Base-by-base conservation (phyloP, 345 rosid genomes). In the Eucalyptus erythrocorys region DNA sequence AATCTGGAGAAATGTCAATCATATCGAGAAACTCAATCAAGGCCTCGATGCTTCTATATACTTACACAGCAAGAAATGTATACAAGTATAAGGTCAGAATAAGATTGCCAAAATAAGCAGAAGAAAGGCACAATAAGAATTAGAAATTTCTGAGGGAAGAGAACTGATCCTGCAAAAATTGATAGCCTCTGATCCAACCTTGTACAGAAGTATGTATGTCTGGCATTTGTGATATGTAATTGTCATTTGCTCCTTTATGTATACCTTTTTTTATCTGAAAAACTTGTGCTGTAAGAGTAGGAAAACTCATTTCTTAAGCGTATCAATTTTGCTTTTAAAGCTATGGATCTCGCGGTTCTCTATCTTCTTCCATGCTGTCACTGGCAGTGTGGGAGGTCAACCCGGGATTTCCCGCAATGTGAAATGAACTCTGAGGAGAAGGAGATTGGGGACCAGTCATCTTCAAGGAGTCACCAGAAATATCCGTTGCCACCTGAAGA, bases 341-440 rank as follows among this genome's bases (percentile, higher is more conserved):
- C 94, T 94, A 90, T 90, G 93, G 82, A 93, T 91, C 91, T 97
- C 96, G 14, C 96, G 91, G 88, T 94, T 95, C 86, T 93, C 94
- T 96, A 45, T 96, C 97, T 68, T 96, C 97, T 91, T 95, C 98
- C 93, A 94, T 91, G 92, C 94, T 93, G 85, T 97, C 98, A 22
- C 92, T 94, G 85, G 92, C 93, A 15, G 94, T 93, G 71, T 90
- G 89, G 49, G 95, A 93, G 91, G 93, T 91, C 88, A 94, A 94
- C 88, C 93, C 89, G 7, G 95, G 93, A 88, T 92, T 92, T 86
- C 91, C 91, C n/a, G 90, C 93, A 87, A 95, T 90, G 87, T 96
- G 97, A 88, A 98, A 93, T 49, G 98, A 99, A 64, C 98, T 97
- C 89, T 96, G 95, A 37, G 99, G 97, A 53, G 99, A 96, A 71